These are phyloP conservation scores for Suillus cothurnatus DNA, from an alignment of 768 basidiomycete genomes.

Conservation along the genomic window DNA sequence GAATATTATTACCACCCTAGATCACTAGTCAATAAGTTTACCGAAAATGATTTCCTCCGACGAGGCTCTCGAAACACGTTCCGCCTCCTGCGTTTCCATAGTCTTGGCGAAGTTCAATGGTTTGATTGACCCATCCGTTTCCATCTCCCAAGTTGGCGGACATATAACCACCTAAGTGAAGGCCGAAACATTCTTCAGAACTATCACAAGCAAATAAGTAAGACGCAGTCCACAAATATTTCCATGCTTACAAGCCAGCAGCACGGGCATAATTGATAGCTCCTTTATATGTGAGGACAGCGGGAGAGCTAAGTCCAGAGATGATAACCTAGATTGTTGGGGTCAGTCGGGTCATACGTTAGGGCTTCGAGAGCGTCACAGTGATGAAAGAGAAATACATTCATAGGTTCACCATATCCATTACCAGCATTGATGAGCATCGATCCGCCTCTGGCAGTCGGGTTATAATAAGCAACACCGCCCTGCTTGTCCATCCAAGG, in stretches of 20 bases:
- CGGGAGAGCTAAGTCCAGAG: constrained; percentile 61
- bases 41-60: constrained; percentile 55
- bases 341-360: neutral
- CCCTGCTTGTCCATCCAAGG: neutral
- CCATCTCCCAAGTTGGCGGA: constrained; percentile 52
- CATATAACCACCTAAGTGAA: constrained; percentile 39
- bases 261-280: constrained; percentile 61
- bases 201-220: constrained; percentile 22
- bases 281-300: constrained; percentile 56
- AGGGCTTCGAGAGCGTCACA: neutral
- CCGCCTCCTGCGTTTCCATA: constrained; percentile 38
- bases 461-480: constrained; percentile 37
- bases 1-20: neutral
- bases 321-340: constrained; percentile 53
- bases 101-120: constrained; percentile 47
- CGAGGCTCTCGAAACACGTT: constrained; percentile 47
- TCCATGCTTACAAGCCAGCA: constrained; percentile 57
- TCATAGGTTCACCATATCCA: constrained; percentile 46
- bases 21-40: constrained; percentile 11
- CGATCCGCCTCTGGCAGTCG: constrained; percentile 41
- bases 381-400: constrained; percentile 34
- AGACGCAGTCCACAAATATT: constrained; percentile 6
- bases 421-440: constrained; percentile 41
- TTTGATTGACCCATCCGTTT: constrained; percentile 45
- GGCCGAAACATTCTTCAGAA: constrained; percentile 41